Conservation (phyloP, 352 stramenopile species). For the Phytopythium mirpurense region DNA sequence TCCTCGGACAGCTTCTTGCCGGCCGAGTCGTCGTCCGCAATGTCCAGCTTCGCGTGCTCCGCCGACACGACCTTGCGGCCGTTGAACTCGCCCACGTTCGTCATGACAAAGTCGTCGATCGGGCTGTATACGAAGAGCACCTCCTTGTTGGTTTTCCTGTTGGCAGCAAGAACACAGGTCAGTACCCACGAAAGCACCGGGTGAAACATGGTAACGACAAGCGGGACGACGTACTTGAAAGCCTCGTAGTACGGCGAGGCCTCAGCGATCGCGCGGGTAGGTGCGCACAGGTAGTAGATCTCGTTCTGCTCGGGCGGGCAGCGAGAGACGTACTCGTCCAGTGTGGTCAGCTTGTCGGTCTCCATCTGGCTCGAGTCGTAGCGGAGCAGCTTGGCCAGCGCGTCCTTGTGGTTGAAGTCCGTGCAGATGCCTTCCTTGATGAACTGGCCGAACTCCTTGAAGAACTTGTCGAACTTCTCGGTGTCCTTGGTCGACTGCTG, state of each 20-base stretch:
- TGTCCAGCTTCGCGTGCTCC: constrained; percentile 94
- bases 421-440: constrained; percentile 98
- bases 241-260: constrained; percentile 98
- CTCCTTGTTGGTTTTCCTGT: constrained; percentile 88
- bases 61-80: constrained; percentile 94
- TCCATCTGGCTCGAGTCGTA: constrained; percentile 97
- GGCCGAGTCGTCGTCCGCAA: constrained; percentile 52
- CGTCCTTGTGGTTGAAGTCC: constrained; percentile 87
- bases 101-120: constrained; percentile 99
- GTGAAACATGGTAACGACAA: background rate
- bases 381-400: constrained; percentile 96
- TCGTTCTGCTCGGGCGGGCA: constrained; percentile 95
- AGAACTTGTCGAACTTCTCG: constrained; percentile 97
- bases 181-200: too few relatives aligned
- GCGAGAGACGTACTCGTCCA: constrained; percentile 99
- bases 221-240: constrained; percentile 89
- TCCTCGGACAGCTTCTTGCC: constrained; percentile 76
- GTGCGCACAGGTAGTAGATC: constrained; percentile 99
- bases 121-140: constrained; percentile 98
- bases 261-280: constrained; percentile 92
- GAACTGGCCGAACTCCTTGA: constrained; percentile 96
- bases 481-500: constrained; percentile 92
- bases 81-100: constrained; percentile 97
- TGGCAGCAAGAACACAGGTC: background rate
- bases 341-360: constrained; percentile 87